A percentile compares a stretch with the other conserved stretches of the same genome.
Evolutionary conservation across 768 basidiomycete genomes (phyloP).

Genomic region (Kondoa subrosea): DNA sequence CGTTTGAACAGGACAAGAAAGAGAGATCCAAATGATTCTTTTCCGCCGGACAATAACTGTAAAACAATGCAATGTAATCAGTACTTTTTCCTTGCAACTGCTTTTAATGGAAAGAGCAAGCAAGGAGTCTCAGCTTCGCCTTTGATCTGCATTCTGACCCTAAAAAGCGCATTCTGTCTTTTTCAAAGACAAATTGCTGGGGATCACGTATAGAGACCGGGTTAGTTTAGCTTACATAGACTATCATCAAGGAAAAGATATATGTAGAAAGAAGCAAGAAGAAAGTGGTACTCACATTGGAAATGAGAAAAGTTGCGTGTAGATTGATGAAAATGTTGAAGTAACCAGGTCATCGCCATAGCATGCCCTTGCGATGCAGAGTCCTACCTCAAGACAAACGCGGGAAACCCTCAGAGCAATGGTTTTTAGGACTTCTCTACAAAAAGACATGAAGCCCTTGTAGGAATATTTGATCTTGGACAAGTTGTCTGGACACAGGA

Average conservation of each 20-base stretch:
- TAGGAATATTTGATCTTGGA: background rate
- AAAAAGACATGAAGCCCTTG: background rate
- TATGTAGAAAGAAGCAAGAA: background rate
- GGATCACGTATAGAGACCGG: background rate
- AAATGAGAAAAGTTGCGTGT: background rate
- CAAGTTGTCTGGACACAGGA: background rate
- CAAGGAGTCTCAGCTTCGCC: conserved; percentile 6
- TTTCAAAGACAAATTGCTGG: background rate
- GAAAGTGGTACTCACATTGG: background rate
- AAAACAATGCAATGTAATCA: background rate
- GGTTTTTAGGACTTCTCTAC: background rate
- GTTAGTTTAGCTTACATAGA: conserved; percentile 7
- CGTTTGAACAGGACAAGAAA: conserved; percentile 15
- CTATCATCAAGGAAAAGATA: conserved; percentile 1
- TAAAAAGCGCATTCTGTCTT: background rate
- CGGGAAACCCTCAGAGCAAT: background rate
- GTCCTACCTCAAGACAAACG: conserved; percentile 4
- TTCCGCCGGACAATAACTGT: background rate
- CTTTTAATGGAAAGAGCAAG: background rate
- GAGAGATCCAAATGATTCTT: background rate
- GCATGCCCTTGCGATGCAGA: background rate
- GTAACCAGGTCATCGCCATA: conserved; percentile 7
- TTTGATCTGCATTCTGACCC: background rate
- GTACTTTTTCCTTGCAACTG: background rate
- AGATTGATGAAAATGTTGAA: background rate